Base-by-base conservation (phyloP, 176 grass and related monocot species). In the Ampelocalamus luodianensis region DNA sequence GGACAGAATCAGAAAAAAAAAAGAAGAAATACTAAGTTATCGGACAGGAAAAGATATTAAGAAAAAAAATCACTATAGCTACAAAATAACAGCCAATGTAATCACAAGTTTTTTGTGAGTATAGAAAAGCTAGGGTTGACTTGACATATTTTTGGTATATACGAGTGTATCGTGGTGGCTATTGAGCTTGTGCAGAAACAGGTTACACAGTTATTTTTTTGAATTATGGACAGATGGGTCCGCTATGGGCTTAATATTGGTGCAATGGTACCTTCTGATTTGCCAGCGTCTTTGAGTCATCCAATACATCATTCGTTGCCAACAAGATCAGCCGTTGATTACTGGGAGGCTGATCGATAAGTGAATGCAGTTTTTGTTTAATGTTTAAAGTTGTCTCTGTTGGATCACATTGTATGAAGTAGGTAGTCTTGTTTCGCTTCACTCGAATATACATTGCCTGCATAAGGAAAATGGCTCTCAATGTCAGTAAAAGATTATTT, bases 401-500 rank as follows among this genome's bases (percentile, higher is more conserved):
- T 49, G 91, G 91, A 65, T 96, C 94, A 80, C 91, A 96, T 72
- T 96, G 94, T 77, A 96, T 69, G 81, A 88, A 96, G 74, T 96
- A 93, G 27, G 94, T 91, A 42, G 87, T 85, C 78, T 91, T 96
- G 83, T 83, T 87, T 49, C 94, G 81, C 91, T 96, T 93, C 72
- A 96, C 94, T 77, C 94, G 85, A 82, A 96, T 91, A 79, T 93
- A 91, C 94, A 96, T 96, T 64, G 86, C 78, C 94, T 96, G 82
- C 66, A 58, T 32, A 61, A 24, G 71, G 8, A 87, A 81, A 18
- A 69, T 16, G n/a, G 1, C 10, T 60, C 55, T 6, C 39, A 49
- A 71, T 58, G 80, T 88, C 46, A 64, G 73, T 65, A 60, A 59
- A 45, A 34, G 27, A 60, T 8, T n/a, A 18, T 78, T 70, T 10